Conservation (phyloP, 768 basidiomycete genomes). For the Lactarius vividus region DNA sequence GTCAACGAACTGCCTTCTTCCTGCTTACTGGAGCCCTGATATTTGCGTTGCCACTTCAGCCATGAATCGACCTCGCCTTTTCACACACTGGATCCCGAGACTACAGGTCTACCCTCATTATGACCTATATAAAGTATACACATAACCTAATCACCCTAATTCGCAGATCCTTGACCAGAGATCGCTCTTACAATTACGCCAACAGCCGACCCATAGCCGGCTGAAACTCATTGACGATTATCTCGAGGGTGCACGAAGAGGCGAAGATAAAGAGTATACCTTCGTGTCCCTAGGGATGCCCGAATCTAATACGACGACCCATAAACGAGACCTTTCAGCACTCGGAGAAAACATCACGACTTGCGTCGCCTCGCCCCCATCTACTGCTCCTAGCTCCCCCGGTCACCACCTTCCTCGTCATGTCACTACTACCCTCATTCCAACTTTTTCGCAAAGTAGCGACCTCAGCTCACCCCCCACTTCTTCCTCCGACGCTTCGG, state of each 20-base stretch:
- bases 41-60: not conserved
- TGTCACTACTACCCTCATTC: not conserved
- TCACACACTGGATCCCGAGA: slow-evolving; percentile 5
- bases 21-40: not conserved
- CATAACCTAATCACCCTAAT: not conserved
- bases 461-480: not conserved
- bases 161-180: not conserved
- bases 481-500: not conserved
- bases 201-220: not conserved
- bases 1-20: not conserved
- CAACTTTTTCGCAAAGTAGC: not conserved
- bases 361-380: not conserved
- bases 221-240: not conserved
- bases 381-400: not conserved
- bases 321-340: not conserved
- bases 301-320: not conserved
- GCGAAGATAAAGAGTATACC: not conserved
- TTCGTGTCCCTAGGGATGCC: not conserved
- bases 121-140: not conserved
- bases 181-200: not conserved
- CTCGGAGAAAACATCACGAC: not conserved
- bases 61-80: not conserved
- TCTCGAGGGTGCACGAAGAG: not conserved
- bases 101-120: not conserved
- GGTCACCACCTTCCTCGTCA: not conserved